Conservation (phyloP, 192 early-diverging fungal genomes). For the Linnemannia hyalina region DNA sequence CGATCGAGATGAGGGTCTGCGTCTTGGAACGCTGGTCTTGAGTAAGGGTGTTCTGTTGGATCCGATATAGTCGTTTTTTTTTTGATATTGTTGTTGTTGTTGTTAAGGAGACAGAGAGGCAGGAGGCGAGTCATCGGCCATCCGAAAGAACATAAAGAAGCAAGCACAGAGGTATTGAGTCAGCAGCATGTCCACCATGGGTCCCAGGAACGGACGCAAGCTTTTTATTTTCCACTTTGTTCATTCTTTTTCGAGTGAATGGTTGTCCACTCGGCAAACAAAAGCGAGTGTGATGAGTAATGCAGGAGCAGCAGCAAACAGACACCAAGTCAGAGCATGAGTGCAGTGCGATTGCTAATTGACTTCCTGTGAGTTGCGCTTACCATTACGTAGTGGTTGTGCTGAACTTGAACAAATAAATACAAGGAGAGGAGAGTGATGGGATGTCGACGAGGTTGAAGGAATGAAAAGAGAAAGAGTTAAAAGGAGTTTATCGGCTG, state of each 20-base stretch:
- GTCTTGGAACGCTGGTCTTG: constrained; percentile 48
- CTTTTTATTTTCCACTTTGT: not conserved
- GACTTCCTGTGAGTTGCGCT: not conserved
- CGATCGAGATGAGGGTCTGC: constrained; percentile 46
- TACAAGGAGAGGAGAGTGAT: not conserved
- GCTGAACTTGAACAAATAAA: not conserved
- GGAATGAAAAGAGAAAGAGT: not conserved
- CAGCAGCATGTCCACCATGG: not conserved
- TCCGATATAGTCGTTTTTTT: not conserved
- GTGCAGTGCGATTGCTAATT: not conserved
- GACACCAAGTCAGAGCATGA: not conserved
- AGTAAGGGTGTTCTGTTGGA: constrained; percentile 29
- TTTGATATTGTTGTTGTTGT: not conserved
- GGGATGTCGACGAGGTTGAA: not conserved
- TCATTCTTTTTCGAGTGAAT: not conserved
- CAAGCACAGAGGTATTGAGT: not conserved
- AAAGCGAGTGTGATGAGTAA: not conserved
- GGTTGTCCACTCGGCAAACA: not conserved
- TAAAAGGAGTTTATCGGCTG: not conserved
- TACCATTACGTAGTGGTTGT: not conserved
- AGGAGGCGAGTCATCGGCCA: not conserved
- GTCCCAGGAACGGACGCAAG: not conserved
- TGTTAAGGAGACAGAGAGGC: not conserved
- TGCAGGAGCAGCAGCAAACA: not conserved
- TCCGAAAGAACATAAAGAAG: not conserved